A percentile compares a stretch with the other conserved stretches of the same genome.
phyloP scores from a whole-genome alignment of 257 asterid genomes.

The Prunella vulgaris region DNA sequence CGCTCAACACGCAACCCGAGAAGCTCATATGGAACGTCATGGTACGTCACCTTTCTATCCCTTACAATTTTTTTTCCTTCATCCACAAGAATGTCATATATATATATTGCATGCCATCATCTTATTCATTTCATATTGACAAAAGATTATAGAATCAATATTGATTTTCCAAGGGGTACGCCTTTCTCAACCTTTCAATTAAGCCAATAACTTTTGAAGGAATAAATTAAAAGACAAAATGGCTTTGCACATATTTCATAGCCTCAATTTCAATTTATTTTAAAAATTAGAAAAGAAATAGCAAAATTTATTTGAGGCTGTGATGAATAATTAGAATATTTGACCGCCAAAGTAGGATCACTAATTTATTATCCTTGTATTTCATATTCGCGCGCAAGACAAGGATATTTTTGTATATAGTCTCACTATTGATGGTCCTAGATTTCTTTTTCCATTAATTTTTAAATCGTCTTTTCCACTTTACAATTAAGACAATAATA shows the following conservation, averaged over 20 bases:
- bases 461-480: neutral
- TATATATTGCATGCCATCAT: too few species aligned
- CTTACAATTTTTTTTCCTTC: too few species aligned
- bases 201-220: neutral
- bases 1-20: conserved; percentile 89
- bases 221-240: too few species aligned
- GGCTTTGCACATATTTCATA: neutral
- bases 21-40: conserved; percentile 89
- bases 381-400: too few species aligned
- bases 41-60: conserved; percentile 33
- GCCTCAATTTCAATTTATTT: neutral
- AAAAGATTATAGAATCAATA: neutral
- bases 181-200: neutral
- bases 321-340: neutral
- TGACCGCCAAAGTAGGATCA: neutral
- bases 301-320: neutral
- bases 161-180: neutral
- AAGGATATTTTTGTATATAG: neutral
- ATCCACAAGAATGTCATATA: too few species aligned
- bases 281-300: too few species aligned
- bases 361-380: neutral
- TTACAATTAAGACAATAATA: neutral
- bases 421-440: neutral
- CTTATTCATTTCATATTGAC: neutral
- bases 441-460: too few species aligned